Evolutionary conservation across 2,329 filamentous ascomycete genomes (phyloP).

Genomic region (Xylaria sp.): DNA sequence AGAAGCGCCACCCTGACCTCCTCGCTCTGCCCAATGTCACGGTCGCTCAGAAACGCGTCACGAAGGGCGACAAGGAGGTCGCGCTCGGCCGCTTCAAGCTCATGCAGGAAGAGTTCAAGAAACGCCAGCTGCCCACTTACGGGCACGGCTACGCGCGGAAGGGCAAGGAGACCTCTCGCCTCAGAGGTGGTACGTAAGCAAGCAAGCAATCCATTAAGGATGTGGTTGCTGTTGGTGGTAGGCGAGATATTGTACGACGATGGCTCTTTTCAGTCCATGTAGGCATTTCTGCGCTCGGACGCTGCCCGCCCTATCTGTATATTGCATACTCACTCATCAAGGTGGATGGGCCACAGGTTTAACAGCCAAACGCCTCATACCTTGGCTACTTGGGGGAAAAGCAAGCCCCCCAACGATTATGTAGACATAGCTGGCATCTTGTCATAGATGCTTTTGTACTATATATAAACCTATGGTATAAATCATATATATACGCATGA

Average conservation of each 20-base stretch:
- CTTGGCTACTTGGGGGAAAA: no score
- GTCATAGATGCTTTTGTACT: background rate
- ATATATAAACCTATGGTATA: background rate
- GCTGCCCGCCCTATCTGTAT: conserved; percentile 8
- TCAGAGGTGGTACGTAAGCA: conserved; percentile 53
- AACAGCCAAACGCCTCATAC: background rate
- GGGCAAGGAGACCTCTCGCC: conserved; percentile 58
- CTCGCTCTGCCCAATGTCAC: conserved; percentile 74
- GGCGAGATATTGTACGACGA: background rate
- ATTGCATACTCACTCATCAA: conserved; percentile 1
- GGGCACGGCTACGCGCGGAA: conserved; percentile 56
- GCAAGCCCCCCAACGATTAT: background rate
- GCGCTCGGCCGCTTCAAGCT: conserved; percentile 81
- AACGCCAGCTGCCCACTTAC: conserved; percentile 68
- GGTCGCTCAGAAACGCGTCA: conserved; percentile 72
- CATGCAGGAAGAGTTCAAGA: conserved; percentile 75
- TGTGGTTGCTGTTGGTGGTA: background rate
- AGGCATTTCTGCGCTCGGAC: background rate
- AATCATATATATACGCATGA: background rate
- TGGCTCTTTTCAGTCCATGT: background rate
- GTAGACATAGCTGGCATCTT: conserved; percentile 7
- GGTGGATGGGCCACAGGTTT: background rate
- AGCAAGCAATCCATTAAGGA: no score
- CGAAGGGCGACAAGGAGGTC: conserved; percentile 76
- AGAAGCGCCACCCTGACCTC: conserved; percentile 49